phyloP scores from a whole-genome alignment of 345 rosid species.

The Rhodamnia rubescens region DNA sequence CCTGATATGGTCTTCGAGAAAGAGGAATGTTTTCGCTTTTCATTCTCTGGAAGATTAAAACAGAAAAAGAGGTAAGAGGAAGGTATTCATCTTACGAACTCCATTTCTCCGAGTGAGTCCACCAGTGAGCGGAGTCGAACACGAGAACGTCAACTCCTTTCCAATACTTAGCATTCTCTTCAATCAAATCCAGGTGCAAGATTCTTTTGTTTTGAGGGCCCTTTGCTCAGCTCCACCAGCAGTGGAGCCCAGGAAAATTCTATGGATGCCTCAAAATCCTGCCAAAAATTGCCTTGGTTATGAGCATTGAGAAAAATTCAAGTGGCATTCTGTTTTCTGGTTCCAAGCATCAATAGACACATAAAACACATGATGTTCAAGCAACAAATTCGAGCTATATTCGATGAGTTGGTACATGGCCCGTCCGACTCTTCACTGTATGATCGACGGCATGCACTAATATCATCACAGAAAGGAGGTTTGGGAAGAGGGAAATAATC shows the following conservation, averaged over 20 bases:
- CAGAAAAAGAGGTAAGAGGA: neutral
- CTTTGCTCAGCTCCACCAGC: conserved; percentile 74
- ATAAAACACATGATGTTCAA: neutral
- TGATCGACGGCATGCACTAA: neutral
- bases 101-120: conserved; percentile 79
- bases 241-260: conserved; percentile 94
- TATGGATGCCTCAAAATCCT: conserved; percentile 75
- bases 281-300: neutral
- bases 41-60: neutral
- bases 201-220: conserved; percentile 41
- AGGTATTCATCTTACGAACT: conserved; percentile 41
- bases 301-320: neutral
- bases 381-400: neutral
- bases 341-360: neutral
- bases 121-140: conserved; percentile 97
- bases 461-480: neutral
- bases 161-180: conserved; percentile 91
- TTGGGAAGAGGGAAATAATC: neutral
- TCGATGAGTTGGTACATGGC: neutral
- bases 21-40: neutral
- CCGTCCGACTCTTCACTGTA: neutral
- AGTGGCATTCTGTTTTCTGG: neutral
- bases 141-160: conserved; percentile 75
- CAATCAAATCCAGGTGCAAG: conserved; percentile 75
- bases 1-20: neutral